These are phyloP conservation scores for Brassica napus DNA, from an alignment of 345 rosid species.

Conservation along the genomic window Da-Ae NC_063434.1:29293001-29293500, in stretches of 20 bases:
- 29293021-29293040: neutral
- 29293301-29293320: slow-evolving; percentile 40
- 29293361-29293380: slow-evolving; percentile 4
- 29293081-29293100: too few relatives aligned
- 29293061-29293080: neutral
- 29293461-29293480: slow-evolving; percentile 35
- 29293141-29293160: neutral
- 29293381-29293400: neutral
- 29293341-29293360: slow-evolving; percentile 36
- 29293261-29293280: slow-evolving; percentile 42
- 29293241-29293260: slow-evolving; percentile 2
- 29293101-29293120: neutral
- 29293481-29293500: slow-evolving; percentile 30
- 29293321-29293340: slow-evolving; percentile 40
- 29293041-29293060: neutral
- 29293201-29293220: slow-evolving; percentile 18
- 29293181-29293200: neutral
- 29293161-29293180: neutral
- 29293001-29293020: neutral
- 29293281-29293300: slow-evolving; percentile 42
- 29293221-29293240: slow-evolving; percentile 19
- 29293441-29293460: slow-evolving; percentile 23
- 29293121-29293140: neutral
- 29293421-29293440: neutral
- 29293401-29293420: neutral